phyloP scores from a whole-genome alignment of 192 early-diverging fungal genomes.

The Coemansia guatemalensis region DNA sequence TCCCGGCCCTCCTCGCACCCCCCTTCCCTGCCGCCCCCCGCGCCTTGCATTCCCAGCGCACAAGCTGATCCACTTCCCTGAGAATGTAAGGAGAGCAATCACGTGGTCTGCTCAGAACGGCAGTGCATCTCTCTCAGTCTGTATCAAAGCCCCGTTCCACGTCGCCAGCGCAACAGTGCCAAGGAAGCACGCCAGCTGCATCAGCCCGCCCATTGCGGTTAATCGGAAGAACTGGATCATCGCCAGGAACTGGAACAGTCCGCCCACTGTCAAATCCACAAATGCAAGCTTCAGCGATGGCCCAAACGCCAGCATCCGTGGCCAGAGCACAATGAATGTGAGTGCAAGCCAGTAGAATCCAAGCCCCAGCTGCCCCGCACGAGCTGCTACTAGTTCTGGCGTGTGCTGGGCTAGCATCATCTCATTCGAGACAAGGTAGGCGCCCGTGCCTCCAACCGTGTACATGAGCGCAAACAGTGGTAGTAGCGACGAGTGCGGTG shows the following conservation, averaged over 20 bases:
- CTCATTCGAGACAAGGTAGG: conserved; percentile 39
- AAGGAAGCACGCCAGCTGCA: conserved; percentile 34
- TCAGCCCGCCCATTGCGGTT: conserved; percentile 26
- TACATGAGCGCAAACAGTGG: conserved; percentile 26
- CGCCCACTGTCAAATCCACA: conserved; percentile 27
- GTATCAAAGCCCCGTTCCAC: conserved; percentile 46
- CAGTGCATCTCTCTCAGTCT: conserved; percentile 10
- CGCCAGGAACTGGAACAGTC: conserved; percentile 31
- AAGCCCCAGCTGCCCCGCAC: conserved; percentile 39
- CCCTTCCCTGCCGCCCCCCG: not conserved
- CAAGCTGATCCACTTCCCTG: not conserved
- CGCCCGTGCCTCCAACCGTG: conserved; percentile 33
- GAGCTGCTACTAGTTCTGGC: conserved; percentile 26
- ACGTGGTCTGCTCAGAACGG: conserved; percentile 10
- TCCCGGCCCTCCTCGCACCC: not conserved
- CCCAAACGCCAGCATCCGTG: conserved; percentile 32
- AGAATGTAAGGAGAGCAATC: not conserved
- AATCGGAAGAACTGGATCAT: conserved; percentile 48
- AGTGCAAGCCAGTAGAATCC: conserved; percentile 48
- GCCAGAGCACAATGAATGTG: conserved; percentile 49
- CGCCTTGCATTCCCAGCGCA: not conserved
- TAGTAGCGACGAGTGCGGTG: conserved; percentile 25
- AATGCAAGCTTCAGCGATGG: conserved; percentile 33
- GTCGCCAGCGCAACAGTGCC: conserved; percentile 18
- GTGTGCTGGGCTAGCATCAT: conserved; percentile 29